phyloP scores from a whole-genome alignment of 2,329 filamentous ascomycete genomes.

The Aphanoascus verrucosus region DNA sequence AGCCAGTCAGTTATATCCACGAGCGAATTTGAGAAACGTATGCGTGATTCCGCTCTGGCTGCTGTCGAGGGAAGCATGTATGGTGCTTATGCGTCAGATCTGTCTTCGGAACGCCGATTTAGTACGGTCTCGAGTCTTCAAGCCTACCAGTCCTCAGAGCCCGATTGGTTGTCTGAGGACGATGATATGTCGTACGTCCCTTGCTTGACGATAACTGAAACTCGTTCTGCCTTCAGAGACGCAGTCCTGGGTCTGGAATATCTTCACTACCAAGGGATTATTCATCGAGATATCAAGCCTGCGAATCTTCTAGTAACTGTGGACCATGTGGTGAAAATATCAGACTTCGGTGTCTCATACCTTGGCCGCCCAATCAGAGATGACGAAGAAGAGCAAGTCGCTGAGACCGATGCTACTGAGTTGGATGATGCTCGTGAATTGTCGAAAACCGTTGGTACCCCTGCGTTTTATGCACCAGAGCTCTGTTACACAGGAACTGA shows the following conservation, averaged over 20 bases:
- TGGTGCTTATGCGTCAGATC: constrained; percentile 53
- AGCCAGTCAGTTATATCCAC: constrained; percentile 45
- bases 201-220: constrained; percentile 75
- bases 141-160: constrained; percentile 35
- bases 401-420: constrained; percentile 73
- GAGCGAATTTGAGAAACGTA: constrained; percentile 25
- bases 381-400: constrained; percentile 64
- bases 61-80: constrained; percentile 70
- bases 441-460: constrained; percentile 96
- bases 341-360: constrained; percentile 96
- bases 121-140: constrained; percentile 64
- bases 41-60: constrained; percentile 30
- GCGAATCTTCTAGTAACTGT: constrained; percentile 83
- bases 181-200: constrained; percentile 91
- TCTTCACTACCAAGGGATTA: constrained; percentile 75
- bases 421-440: constrained; percentile 89
- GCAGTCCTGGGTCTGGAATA: constrained; percentile 90
- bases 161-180: constrained; percentile 42
- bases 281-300: constrained; percentile 75
- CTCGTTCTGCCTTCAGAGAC: constrained; percentile 77
- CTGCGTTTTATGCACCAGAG: constrained; percentile 94
- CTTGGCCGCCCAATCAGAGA: constrained; percentile 80
- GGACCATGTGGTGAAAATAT: constrained; percentile 87
- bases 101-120: constrained; percentile 57
- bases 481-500: constrained; percentile 78